Evolutionary conservation across 2,329 filamentous ascomycete species (phyloP).

Genomic region (Fusarium coffeatum): DNA sequence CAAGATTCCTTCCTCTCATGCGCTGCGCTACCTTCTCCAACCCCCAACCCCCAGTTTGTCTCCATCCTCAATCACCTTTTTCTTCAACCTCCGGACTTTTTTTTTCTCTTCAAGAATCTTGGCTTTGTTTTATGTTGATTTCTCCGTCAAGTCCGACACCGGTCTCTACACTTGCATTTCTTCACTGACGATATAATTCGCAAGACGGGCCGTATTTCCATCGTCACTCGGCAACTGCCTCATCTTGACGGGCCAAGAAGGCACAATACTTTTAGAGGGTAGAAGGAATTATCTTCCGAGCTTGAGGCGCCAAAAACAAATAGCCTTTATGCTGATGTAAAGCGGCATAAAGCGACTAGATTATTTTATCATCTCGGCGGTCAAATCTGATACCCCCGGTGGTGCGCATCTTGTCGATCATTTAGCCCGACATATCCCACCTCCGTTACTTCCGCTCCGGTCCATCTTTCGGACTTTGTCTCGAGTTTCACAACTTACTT

Average conservation of each 20-base stretch:
- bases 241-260: constrained; percentile 1
- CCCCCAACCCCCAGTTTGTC: constrained; percentile 31
- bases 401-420: constrained; percentile 27
- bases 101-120: constrained; percentile 1
- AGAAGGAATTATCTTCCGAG: not conserved
- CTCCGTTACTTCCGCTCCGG: constrained; percentile 31
- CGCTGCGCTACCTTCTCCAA: not conserved
- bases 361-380: not conserved
- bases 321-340: not conserved
- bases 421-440: constrained; percentile 20
- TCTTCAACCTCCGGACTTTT: constrained; percentile 32
- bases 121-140: not conserved
- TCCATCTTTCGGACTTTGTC: constrained; percentile 37
- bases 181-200: not conserved
- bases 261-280: constrained; percentile 3
- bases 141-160: not conserved
- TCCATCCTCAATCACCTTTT: constrained; percentile 16
- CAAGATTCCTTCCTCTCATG: not conserved
- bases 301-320: not conserved
- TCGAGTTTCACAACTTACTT: constrained; percentile 14
- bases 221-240: not conserved
- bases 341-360: not conserved
- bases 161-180: not conserved
- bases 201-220: not conserved
- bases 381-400: not conserved